Evolutionary conservation across 805 yeast genomes (phyloP), one percentile per base, ranked within the genome.

Genomic region (Pichia occidentalis): DNA sequence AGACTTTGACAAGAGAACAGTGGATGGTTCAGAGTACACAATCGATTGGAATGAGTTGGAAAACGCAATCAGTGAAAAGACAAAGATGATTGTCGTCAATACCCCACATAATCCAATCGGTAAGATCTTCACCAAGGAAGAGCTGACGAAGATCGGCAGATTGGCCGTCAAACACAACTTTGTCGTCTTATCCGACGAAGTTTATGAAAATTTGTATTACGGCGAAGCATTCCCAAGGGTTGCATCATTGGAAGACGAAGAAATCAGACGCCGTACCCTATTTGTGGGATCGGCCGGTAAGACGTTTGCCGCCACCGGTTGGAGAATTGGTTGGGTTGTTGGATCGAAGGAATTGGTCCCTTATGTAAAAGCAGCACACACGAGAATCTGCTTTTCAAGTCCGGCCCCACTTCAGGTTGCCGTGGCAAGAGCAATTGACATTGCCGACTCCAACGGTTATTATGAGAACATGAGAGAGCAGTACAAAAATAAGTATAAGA

Each of bases 201-300:
- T 92, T 20, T 92, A 92, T 58, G 97, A 92, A 53, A 80, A 92
- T 52, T 73, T 92, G 49, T 85, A 75, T 64, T 92, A 80, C 59
- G 67, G 71, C 2, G 59, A 57, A 3, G 29, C 36, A 21, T 87
- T 90, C 61, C 80, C 90, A 6, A 73, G 97, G 54, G 81, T 92
- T 33, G 95, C 96, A 2, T 76, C 85, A 2, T 64, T 90, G 38
- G 29, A 40, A 5, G 67, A 79, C 5, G 88, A 90, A 5, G 95
- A 87, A 51, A 72, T 87, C 43, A 80, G 74, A 20, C 75, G 75
- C 41, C 67, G 87, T 53, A 85, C 97, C 0, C 64, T 92, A 39
- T 80, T 97, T 3, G 94, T 92, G 17, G 97, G 97, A 1, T 85
- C 96, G 21, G 98, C 97, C 6, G 98, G 98, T 46, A 92, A 92